Base-by-base conservation (phyloP, 805 yeast genomes). In the Saccharomycopsis sp. region DNA sequence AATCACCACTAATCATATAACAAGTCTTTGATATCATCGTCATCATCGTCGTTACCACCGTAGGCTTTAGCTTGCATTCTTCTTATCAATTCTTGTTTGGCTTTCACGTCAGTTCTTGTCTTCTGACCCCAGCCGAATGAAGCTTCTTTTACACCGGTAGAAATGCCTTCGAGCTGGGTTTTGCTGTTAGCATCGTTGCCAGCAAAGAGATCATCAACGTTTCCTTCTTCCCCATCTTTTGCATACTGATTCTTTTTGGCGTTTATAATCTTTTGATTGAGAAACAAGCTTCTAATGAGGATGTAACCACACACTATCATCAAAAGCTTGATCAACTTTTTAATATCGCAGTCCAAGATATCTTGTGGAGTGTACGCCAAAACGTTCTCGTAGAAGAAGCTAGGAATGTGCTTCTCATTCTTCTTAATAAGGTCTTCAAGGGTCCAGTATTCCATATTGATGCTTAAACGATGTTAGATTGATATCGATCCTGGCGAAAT, bases 51-150 rank as follows among this genome's bases (percentile, higher is more conserved):
- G 23, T 53, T 48, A 16, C 46, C 44, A 18, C 54, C 56, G 23
- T 41, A 40, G 51, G 24, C 2, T 18, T 51, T 18, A 8, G 51
- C 23, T 48, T 48, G 46, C 4, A 58, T 47, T 15, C 24, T 23
- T 46, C 46, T 55, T 3, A 52, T 12, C 18, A 52, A 18, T 5
- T 52, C 55, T 48, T 55, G 59, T 46, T 58, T 57, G 16, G 40
- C 40, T 44, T 58, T 50, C 23, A 58, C 18, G 18, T 57, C 54
- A 47, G 51, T 34, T 53, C 57, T 54, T 51, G 57, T 51, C 44
- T 57, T 52, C 57, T 57, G 58, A 23, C 60, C 57, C 61, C 64
- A 57, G 24, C 60, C 57, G 62, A 63, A 57, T 15, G 55, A 40
- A 29, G 63, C 59, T 51, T 60, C 63, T 21, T 55, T 50, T 5